Conservation (phyloP, 2,329 filamentous ascomycete species). For the Colletotrichum zoysiae region DNA sequence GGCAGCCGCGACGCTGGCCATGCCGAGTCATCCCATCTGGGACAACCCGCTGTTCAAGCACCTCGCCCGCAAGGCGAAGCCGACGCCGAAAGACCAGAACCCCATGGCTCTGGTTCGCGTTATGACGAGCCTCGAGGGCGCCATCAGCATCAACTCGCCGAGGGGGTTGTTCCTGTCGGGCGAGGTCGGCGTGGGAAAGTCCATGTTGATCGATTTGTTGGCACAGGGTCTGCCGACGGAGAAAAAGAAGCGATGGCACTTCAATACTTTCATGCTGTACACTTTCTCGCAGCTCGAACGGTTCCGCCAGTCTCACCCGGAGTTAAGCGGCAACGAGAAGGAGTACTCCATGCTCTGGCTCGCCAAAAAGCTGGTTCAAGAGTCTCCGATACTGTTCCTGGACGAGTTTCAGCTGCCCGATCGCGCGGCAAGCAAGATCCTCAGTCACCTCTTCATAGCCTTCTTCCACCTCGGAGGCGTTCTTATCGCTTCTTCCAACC, state of each 20-base stretch:
- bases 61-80: slow-evolving; percentile 64
- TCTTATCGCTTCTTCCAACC: slow-evolving; percentile 82
- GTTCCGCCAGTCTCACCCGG: slow-evolving; percentile 61
- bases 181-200: slow-evolving; percentile 86
- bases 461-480: slow-evolving; percentile 89
- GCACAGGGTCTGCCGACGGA: slow-evolving; percentile 80
- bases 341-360: slow-evolving; percentile 81
- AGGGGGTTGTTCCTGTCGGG: slow-evolving; percentile 82
- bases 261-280: slow-evolving; percentile 89
- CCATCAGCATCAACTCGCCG: slow-evolving; percentile 78
- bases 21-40: slow-evolving; percentile 67
- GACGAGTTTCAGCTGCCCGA: slow-evolving; percentile 90
- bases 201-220: slow-evolving; percentile 87
- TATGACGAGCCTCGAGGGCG: slow-evolving; percentile 78
- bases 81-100: slow-evolving; percentile 65
- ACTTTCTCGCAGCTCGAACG: slow-evolving; percentile 78
- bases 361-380: slow-evolving; percentile 80
- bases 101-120: slow-evolving; percentile 73
- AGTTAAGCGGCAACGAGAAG: slow-evolving; percentile 45
- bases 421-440: slow-evolving; percentile 80
- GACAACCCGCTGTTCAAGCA: slow-evolving; percentile 70
- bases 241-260: slow-evolving; percentile 83
- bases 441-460: slow-evolving; percentile 81
- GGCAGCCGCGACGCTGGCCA: slow-evolving; percentile 57
- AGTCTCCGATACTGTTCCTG: slow-evolving; percentile 81